phyloP scores from a whole-genome alignment of 805 yeast species.

The Barnettozyma pratensis region DNA sequence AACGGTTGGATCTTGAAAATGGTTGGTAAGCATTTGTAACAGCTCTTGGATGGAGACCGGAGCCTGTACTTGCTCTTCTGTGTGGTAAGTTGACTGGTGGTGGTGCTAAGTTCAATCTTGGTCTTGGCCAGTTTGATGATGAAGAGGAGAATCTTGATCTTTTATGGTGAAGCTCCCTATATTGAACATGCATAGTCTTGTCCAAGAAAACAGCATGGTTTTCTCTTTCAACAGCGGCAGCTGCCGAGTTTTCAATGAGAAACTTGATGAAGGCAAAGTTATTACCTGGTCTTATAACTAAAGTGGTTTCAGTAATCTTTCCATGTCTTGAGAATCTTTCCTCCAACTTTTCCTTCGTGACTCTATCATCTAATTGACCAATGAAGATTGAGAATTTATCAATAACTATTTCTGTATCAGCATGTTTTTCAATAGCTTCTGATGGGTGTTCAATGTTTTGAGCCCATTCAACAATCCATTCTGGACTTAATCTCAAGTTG shows the following conservation, averaged over 20 bases:
- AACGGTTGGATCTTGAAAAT: slow-evolving; percentile 3
- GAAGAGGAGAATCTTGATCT: slow-evolving; percentile 17
- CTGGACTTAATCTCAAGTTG: slow-evolving; percentile 46
- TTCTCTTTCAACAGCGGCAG: slow-evolving; percentile 80
- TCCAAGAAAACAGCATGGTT: slow-evolving; percentile 73
- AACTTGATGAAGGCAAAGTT: slow-evolving; percentile 72
- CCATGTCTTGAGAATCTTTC: slow-evolving; percentile 69
- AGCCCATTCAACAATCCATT: slow-evolving; percentile 78
- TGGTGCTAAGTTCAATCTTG: slow-evolving; percentile 60
- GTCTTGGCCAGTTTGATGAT: slow-evolving; percentile 29
- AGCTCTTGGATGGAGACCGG: slow-evolving; percentile 11
- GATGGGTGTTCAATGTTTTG: slow-evolving; percentile 63
- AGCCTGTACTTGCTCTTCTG: slow-evolving; percentile 33
- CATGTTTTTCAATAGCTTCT: slow-evolving; percentile 18
- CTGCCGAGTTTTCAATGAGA: slow-evolving; percentile 66
- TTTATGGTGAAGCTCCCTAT: slow-evolving; percentile 50
- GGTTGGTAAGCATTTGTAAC: slow-evolving; percentile 4
- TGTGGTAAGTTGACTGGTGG: slow-evolving; percentile 68
- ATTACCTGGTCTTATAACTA: slow-evolving; percentile 45
- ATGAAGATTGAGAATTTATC: slow-evolving; percentile 75
- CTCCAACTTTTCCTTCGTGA: slow-evolving; percentile 48
- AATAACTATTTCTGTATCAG: slow-evolving; percentile 40
- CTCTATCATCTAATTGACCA: slow-evolving; percentile 59
- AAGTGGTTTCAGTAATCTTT: slow-evolving; percentile 46
- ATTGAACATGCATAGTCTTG: slow-evolving; percentile 81